Evolutionary conservation across 2,329 filamentous ascomycete genomes (phyloP).

Genomic region (Didymella segeticola): DNA sequence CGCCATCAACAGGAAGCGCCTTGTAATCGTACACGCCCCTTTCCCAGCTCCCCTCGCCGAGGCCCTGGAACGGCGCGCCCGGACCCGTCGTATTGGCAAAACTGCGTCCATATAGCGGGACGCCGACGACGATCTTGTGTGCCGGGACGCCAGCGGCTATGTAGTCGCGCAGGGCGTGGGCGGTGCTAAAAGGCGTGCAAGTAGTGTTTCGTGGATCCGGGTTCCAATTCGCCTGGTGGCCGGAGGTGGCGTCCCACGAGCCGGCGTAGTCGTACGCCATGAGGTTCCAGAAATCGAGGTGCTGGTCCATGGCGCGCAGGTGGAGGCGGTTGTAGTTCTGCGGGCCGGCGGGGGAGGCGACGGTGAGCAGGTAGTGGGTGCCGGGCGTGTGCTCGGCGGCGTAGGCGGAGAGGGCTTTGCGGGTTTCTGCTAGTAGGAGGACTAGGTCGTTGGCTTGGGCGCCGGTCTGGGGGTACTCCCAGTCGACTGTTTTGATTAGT

Average conservation of each 20-base stretch:
- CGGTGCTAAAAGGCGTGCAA: constrained; percentile 45
- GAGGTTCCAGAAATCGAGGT: constrained; percentile 63
- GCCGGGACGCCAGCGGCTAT: constrained; percentile 39
- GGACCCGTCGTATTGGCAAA: constrained; percentile 46
- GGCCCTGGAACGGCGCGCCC: constrained; percentile 39
- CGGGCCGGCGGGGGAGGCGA: constrained; percentile 55
- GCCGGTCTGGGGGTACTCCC: constrained; percentile 45
- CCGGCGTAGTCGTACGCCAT: constrained; percentile 83
- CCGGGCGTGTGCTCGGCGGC: constrained; percentile 47
- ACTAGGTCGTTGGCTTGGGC: constrained; percentile 46
- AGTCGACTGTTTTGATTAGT: constrained; percentile 30
- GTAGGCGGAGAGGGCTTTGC: constrained; percentile 51
- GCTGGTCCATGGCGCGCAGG: constrained; percentile 54
- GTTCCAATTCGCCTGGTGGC: constrained; percentile 44
- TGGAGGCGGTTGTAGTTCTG: constrained; percentile 53
- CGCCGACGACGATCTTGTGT: constrained; percentile 46
- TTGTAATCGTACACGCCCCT: constrained; percentile 48
- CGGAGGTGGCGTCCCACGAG: constrained; percentile 43
- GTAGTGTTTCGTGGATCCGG: not conserved
- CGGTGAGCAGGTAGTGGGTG: constrained; percentile 55
- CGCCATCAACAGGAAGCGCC: constrained; percentile 38
- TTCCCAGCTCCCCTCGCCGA: constrained; percentile 45
- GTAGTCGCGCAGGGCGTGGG: constrained; percentile 43
- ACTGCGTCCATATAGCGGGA: constrained; percentile 47
- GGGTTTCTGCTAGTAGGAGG: constrained; percentile 37